Evolutionary conservation across 2,329 filamentous ascomycete genomes (phyloP), one percentile per base, ranked within the genome.

Genomic region (Coniochaeta pulveracea): DNA sequence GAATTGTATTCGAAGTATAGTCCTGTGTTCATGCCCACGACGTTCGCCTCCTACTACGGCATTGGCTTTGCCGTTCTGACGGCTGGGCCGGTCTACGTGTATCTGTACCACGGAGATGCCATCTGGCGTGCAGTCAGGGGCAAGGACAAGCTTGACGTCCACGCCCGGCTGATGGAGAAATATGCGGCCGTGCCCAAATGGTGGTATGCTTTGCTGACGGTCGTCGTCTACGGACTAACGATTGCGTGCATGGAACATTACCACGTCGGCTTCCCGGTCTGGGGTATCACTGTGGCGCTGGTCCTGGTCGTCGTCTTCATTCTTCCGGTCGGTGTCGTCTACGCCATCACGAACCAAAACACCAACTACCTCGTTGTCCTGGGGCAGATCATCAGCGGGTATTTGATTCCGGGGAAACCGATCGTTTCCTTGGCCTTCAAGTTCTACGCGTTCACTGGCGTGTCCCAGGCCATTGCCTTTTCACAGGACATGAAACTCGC

Each of bases 381-480:
- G 19, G 62, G 64, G 1, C 64, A 67, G 31, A 68, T 69, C 41
- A 56, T 74, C 17, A 63, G 71, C 5, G 70, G 71, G 2, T 76
- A 76, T 45, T 66, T 77, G 52, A 61, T 71, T 35, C 72, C 73
- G 0, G 76, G 69, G 2, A 52, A 54, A 6, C 68, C 69, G 0
- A 61, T 72, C 36, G 67, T 60, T 3, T 63, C 70, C 46, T 72
- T 73, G 66, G 51, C 71, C 33, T 70, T 72, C 55, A 71, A 70
- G 43, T 66, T 65, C 2, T 71, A 62, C 39, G 54, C 51, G 19
- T 52, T 51, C 7, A 56, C 57, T 21, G 50, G 50, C 2, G 45
- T 58, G n/a, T 50, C 49, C 6, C 55, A 58, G 34, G 55, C 52
- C 10, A 53, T 55, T 36, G 43, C 43, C 10, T 57, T 55, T 37